Percentiles rank a stretch among this genome's conserved stretches.
These are phyloP conservation scores for Neonectria magnoliae DNA, from an alignment of 2,329 filamentous ascomycete species.

Conservation along the genomic window DNA sequence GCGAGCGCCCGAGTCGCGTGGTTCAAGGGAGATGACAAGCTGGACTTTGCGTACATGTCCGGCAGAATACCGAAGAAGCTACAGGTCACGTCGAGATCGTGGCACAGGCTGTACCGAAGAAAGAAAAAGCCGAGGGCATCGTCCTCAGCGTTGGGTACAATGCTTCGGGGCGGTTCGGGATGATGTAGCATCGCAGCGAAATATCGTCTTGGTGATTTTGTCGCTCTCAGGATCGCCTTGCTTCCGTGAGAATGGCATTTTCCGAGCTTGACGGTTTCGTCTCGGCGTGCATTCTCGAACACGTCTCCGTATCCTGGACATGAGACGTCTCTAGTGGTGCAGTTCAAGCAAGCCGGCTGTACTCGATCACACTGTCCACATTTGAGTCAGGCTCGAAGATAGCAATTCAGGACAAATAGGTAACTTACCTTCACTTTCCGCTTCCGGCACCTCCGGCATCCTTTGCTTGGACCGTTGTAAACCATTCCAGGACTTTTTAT, in stretches of 20 bases:
- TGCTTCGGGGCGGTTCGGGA: not conserved
- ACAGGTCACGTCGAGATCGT: conserved; percentile 4
- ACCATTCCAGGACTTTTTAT: not conserved
- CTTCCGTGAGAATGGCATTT: not conserved
- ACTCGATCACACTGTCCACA: conserved; percentile 3
- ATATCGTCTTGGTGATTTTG: not conserved
- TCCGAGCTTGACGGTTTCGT: conserved; percentile 1
- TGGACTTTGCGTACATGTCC: conserved; percentile 5
- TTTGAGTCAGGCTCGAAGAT: not conserved
- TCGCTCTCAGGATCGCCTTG: no score
- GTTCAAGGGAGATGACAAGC: not conserved
- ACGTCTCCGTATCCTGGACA: conserved; percentile 6
- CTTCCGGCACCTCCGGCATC: conserved; percentile 1
- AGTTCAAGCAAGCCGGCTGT: conserved; percentile 2
- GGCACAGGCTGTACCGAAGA: conserved; percentile 6
- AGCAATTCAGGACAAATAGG: not conserved
- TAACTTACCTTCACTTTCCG: conserved; percentile 4
- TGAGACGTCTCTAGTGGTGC: not conserved
- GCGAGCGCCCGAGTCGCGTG: conserved; percentile 13
- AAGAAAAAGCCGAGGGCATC: conserved; percentile 14
- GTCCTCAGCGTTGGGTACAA: not conserved
- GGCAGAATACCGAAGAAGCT: conserved; percentile 16
- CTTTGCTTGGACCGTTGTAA: conserved; percentile 12
- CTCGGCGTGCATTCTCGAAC: conserved; percentile 2
- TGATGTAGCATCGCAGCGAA: not conserved